A percentile compares a stretch with the other conserved stretches of the same genome.
Evolutionary conservation across 495 filamentous ascomycete genomes (phyloP).

Genomic region (Staphylotrichum tortipilum): DNA sequence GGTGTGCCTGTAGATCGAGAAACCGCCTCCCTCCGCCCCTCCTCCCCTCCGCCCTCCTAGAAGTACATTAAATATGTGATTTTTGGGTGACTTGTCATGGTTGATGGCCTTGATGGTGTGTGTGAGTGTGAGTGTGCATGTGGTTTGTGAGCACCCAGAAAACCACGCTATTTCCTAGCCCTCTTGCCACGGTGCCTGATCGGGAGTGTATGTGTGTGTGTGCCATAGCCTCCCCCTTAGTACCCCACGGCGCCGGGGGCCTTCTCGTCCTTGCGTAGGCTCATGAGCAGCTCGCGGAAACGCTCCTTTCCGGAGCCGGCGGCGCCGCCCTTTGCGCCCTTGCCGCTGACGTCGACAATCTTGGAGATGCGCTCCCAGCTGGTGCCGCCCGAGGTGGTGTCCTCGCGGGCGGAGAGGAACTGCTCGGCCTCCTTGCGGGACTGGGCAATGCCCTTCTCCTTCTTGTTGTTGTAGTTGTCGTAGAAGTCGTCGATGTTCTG

Average conservation of each 20-base stretch:
- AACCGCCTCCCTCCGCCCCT: too few relatives aligned
- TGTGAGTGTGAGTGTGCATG: too few relatives aligned
- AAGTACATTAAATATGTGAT: slow-evolving; percentile 14
- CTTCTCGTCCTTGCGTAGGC: slow-evolving; percentile 86
- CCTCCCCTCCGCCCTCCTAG: too few relatives aligned
- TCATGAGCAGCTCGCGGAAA: slow-evolving; percentile 85
- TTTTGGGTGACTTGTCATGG: neutral
- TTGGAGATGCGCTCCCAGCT: slow-evolving; percentile 98
- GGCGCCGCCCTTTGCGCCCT: slow-evolving; percentile 75
- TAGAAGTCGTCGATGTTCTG: slow-evolving; percentile 97
- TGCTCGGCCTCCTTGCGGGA: slow-evolving; percentile 89
- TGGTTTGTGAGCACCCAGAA: too few relatives aligned
- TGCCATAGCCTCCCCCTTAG: neutral
- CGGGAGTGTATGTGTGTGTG: neutral
- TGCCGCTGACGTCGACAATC: slow-evolving; percentile 90
- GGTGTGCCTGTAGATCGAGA: slow-evolving; percentile 4
- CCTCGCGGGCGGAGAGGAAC: slow-evolving; percentile 78
- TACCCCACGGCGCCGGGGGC: slow-evolving; percentile 73
- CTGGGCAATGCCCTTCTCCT: slow-evolving; percentile 80
- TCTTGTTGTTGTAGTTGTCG: slow-evolving; percentile 96
- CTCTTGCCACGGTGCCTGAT: too few relatives aligned
- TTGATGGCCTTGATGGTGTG: neutral
- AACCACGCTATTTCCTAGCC: too few relatives aligned
- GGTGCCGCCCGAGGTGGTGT: slow-evolving; percentile 87
- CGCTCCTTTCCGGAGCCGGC: slow-evolving; percentile 85